phyloP scores from a whole-genome alignment of 768 basidiomycete genomes.

The Lactifluus piperatus region DNA sequence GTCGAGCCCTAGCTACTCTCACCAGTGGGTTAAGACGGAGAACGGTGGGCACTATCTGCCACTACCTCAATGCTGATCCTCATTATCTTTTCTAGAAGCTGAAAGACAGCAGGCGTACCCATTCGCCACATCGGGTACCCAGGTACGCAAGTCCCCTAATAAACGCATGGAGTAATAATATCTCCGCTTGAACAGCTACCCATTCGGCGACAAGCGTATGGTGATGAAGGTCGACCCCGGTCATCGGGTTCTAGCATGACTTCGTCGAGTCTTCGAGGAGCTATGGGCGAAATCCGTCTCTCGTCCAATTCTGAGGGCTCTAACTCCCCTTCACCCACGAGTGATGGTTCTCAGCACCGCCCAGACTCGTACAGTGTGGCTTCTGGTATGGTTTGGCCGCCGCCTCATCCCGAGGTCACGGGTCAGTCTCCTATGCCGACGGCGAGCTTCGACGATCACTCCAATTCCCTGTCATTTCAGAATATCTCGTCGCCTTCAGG shows the following conservation, averaged over 20 bases:
- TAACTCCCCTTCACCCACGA: conserved; percentile 23
- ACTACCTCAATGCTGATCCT: background rate
- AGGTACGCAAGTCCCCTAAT: conserved; percentile 22
- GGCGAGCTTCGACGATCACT: conserved; percentile 12
- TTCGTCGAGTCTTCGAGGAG: conserved; percentile 47
- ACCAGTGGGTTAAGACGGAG: conserved; percentile 19
- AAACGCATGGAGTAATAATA: conserved; percentile 22
- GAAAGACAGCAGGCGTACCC: conserved; percentile 17
- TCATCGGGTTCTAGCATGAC: conserved; percentile 37
- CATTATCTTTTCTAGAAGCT: conserved; percentile 1
- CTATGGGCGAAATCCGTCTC: conserved; percentile 47
- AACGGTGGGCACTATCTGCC: conserved; percentile 3
- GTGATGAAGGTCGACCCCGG: conserved; percentile 24
- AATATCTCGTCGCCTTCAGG: conserved; percentile 15
- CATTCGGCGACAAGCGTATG: conserved; percentile 21
- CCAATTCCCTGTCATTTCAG: conserved; percentile 16
- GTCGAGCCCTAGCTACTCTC: conserved; percentile 15
- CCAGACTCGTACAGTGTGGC: conserved; percentile 22
- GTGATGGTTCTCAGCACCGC: conserved; percentile 23
- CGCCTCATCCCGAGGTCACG: conserved; percentile 11
- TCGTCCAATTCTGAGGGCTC: conserved; percentile 29
- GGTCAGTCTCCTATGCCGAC: conserved; percentile 10
- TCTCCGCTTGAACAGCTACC: conserved; percentile 21
- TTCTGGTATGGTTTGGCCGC: conserved; percentile 22
- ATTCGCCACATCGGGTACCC: conserved; percentile 13